Base-by-base conservation (phyloP, 371 early-diverging fungal species). In the Actinomortierella ambigua region DNA sequence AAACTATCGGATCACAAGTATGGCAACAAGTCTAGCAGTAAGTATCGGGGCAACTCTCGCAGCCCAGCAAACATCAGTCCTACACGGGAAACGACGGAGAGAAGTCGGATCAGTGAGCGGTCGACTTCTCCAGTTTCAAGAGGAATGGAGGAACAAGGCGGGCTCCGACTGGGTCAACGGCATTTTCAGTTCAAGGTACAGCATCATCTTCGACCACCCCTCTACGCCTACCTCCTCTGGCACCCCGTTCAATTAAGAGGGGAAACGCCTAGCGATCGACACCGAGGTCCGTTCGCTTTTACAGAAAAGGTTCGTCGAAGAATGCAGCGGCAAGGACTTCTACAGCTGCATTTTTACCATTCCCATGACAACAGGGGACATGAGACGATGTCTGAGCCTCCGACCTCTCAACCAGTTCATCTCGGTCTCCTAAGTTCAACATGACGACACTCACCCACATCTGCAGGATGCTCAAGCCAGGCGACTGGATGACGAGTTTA, bases 321-420 rank as follows among this genome's bases (percentile, higher is more conserved):
- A 47, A 20, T 56, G 59, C 46, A 47, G 60, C 13, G 57, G 20
- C 5, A 52, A 61, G 24, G 75, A 75, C 3, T 75, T 75, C 43
- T 24, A n/a, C 26, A 58, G 59, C 28, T 23, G 41, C 18, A 46
- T 78, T 13, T 70, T 78, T 54, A 63, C 59, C 8, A 49, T 71
- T 0, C 61, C 69, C 46, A 70, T 68, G 41, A 68, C 63, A 51
- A 65, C 55, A 0, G 69, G 69, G 14, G 70, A 53, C 26, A 50
- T 65, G 4, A 59, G 75, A 0, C 71, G 75, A 1, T 68, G 68
- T 1, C 50, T 78, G 42, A 75, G 63, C 55, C 61, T 75, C 0
- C 55, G 57, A 13, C 54, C 60, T 1, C 53, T 77, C 42, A 73
- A 69, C 57, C 64, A 63, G 43, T 68, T 52, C 52, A 27, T 78